Base-by-base conservation (phyloP, 768 basidiomycete genomes). In the Hericium coralloides region DNA sequence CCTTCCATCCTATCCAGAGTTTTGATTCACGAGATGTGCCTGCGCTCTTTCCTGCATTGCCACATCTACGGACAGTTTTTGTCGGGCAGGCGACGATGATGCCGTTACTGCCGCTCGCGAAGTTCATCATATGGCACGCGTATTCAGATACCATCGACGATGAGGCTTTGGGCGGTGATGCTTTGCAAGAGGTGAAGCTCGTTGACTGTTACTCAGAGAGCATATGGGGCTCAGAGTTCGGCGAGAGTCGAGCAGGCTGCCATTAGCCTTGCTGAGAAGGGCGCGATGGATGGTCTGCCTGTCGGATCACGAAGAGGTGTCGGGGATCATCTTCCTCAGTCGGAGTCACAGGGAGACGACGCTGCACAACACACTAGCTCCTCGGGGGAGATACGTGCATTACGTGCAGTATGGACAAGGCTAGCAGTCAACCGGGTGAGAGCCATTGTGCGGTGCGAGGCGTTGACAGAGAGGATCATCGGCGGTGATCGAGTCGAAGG, bases 201-300 rank as follows among this genome's bases (percentile, higher is more conserved):
- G 75, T 82, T n/a, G 82, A 84, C 58, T 74, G 73, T 20, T 83
- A 83, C 62, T 66, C 68, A 12, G 76, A 72, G 49, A 81, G 81
- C 56, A 84, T 85, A 25, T 83, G 83, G 83, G 82, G 80, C 43
- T 70, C 1, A 72, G 83, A 36, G 58, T 83, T 26, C 74, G 81
- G 15, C 68, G 76, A 39, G 72, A 73, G 62, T 83, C 12, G 78
- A 80, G 66, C 63, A 59, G 15, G 76, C 72, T 6, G 69, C 67
- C 14, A 58, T 60, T 18, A 47, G 55, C 51, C 55, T 45, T 17
- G 43, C 18, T 2, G n/a, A 45, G 43, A 9, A 10, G 43, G 12
- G 14, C 43, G 43, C 17, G 2, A 20, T 10, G 18, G 43, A 45
- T 7, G 0, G 20, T 12, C 4, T 43, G 43, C 15, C n/a, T 9